A percentile compares a stretch with the other conserved stretches of the same genome.
Conservation (phyloP, 805 yeast genomes). For the Pichia cephalocereana region DNA sequence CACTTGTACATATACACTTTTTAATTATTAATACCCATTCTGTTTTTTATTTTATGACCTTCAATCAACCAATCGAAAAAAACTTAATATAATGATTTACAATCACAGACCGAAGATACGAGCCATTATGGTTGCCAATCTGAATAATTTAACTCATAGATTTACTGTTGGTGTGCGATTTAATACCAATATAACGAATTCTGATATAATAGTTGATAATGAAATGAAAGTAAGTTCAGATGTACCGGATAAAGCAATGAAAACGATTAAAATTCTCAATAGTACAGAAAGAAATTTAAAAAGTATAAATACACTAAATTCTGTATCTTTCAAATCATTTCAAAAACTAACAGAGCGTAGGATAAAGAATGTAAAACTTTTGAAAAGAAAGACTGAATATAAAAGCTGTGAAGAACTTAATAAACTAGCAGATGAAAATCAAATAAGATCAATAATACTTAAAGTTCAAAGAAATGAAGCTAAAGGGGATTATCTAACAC, state of each 20-base stretch:
- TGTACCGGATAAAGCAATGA: background rate
- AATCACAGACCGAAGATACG: no score
- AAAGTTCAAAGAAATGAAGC: constrained; percentile 4
- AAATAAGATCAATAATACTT: constrained; percentile 4
- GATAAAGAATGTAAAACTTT: background rate
- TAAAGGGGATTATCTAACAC: constrained; percentile 10
- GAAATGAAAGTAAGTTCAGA: background rate
- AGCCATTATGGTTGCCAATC: no score
- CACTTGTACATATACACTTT: no score
- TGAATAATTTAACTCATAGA: no score
- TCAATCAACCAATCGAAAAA: no score
- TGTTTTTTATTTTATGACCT: no score
- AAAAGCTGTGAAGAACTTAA: constrained; percentile 3
- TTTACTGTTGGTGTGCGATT: no score
- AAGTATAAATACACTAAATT: background rate
- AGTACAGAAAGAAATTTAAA: background rate
- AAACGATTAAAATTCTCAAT: background rate
- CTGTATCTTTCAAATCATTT: background rate
- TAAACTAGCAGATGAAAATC: constrained; percentile 1
- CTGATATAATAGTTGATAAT: background rate
- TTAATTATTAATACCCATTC: no score
- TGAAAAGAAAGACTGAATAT: background rate
- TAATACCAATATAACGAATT: background rate
- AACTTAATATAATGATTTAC: no score
- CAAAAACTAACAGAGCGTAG: background rate